These are phyloP conservation scores for Vickermania ingenoplastis DNA, from an alignment of 208 protist species.

Conservation along the genomic window DNA sequence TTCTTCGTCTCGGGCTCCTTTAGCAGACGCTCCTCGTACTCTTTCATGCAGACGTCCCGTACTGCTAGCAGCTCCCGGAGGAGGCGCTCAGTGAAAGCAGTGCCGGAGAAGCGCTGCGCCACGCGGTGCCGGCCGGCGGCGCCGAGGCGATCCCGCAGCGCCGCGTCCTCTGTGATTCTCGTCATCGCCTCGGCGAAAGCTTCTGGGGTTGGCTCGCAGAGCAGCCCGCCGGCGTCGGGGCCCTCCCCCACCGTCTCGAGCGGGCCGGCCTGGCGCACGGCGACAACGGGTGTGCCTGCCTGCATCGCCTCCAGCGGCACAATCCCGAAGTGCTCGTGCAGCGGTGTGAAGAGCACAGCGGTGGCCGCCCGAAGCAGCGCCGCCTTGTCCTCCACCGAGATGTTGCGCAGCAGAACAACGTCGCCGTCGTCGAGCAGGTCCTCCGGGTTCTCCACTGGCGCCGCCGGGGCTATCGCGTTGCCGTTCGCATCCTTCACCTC, in stretches of 20 bases:
- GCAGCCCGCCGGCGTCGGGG: constrained; percentile 29
- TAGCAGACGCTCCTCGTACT: not conserved
- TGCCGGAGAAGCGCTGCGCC: constrained; percentile 28
- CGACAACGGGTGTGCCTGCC: constrained; percentile 76
- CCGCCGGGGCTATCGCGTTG: not conserved
- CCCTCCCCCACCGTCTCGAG: constrained; percentile 76
- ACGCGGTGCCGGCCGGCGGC: constrained; percentile 31
- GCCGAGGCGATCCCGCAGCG: constrained; percentile 20
- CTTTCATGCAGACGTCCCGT: not conserved
- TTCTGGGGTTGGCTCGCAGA: constrained; percentile 42
- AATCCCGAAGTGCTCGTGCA: constrained; percentile 94
- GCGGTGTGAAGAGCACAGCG: constrained; percentile 92
- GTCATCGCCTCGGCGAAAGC: constrained; percentile 55
- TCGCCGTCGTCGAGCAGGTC: not conserved
- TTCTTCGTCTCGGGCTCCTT: not conserved
- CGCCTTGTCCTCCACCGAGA: constrained; percentile 60
- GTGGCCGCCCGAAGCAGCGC: constrained; percentile 58
- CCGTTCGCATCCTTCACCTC: not conserved
- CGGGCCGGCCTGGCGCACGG: constrained; percentile 89
- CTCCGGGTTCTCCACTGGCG: not conserved
- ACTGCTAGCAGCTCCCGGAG: not conserved
- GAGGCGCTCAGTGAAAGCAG: constrained; percentile 26
- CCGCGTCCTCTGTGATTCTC: constrained; percentile 20
- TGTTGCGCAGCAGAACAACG: constrained; percentile 73
- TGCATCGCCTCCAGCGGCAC: constrained; percentile 84